phyloP scores from a whole-genome alignment of 257 asterid genomes.

The Capsicum chinense region DNA sequence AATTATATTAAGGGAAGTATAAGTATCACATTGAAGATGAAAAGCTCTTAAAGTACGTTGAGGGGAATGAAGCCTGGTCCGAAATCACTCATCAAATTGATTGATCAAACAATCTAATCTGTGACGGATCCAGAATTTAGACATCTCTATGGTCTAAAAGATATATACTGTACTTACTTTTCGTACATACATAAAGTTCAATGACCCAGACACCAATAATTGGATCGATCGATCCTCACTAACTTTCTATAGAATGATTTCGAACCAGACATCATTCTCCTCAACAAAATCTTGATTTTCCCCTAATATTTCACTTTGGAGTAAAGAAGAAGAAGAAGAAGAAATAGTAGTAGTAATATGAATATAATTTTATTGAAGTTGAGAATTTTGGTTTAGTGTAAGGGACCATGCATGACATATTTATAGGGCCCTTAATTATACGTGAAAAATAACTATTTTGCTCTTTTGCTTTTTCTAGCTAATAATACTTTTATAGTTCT shows the following conservation, averaged over 20 bases:
- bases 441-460: background rate
- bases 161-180: background rate
- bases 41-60: constrained; percentile 27
- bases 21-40: background rate
- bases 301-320: background rate
- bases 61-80: constrained; percentile 41
- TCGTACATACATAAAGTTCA: background rate
- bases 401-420: constrained; percentile 47
- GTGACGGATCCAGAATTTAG: background rate
- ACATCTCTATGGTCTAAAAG: background rate
- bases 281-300: constrained; percentile 38
- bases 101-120: background rate
- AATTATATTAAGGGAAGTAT: background rate
- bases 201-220: background rate
- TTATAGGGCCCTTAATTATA: constrained; percentile 40
- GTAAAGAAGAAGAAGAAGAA: background rate
- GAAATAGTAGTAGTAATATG: background rate
- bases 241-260: constrained; percentile 37
- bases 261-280: constrained; percentile 65
- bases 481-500: constrained; percentile 2
- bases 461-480: constrained; percentile 9
- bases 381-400: constrained; percentile 29
- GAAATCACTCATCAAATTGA: constrained; percentile 17
- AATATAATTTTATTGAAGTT: background rate
- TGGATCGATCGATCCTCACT: background rate